Evolutionary conservation across 2,329 filamentous ascomycete genomes (phyloP).

Genomic region (Colletotrichum abscissum): DNA sequence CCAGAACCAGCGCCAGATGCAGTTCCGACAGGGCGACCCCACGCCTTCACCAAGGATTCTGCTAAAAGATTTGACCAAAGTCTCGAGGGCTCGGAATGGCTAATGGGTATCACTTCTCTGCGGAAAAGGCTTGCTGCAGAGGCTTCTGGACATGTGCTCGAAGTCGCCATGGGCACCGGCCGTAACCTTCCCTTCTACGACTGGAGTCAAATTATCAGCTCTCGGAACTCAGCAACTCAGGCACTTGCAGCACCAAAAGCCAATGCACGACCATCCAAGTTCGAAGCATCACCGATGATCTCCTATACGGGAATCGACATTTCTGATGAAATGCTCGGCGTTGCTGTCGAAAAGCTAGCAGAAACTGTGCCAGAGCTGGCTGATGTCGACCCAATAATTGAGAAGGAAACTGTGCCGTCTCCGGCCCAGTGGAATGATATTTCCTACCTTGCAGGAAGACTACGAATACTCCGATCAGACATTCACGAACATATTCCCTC

Average conservation of each 20-base stretch:
- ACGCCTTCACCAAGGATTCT: constrained; percentile 56
- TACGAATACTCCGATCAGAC: constrained; percentile 62
- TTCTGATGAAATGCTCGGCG: constrained; percentile 68
- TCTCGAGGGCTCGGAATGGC: constrained; percentile 67
- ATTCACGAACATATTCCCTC: constrained; percentile 56
- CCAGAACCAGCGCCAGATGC: constrained; percentile 45
- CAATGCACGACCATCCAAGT: neutral
- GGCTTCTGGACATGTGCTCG: constrained; percentile 68
- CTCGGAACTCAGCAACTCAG: neutral
- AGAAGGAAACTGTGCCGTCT: neutral
- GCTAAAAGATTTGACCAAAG: constrained; percentile 69
- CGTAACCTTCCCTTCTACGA: constrained; percentile 70
- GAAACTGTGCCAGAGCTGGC: constrained; percentile 52
- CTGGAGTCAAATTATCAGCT: constrained; percentile 50
- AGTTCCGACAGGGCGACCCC: constrained; percentile 60
- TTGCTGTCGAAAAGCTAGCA: constrained; percentile 65
- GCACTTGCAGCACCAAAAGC: neutral
- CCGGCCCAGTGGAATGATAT: neutral
- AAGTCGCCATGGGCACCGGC: constrained; percentile 72
- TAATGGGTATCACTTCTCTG: constrained; percentile 65
- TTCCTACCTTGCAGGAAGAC: constrained; percentile 51
- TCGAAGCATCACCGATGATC: constrained; percentile 45
- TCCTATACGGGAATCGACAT: constrained; percentile 74
- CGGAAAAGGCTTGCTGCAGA: constrained; percentile 59
- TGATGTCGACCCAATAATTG: constrained; percentile 39